A percentile compares a stretch with the other conserved stretches of the same genome.
Evolutionary conservation across 345 rosid genomes (phyloP).

Genomic region (Bruguiera gymnorhiza): DNA sequence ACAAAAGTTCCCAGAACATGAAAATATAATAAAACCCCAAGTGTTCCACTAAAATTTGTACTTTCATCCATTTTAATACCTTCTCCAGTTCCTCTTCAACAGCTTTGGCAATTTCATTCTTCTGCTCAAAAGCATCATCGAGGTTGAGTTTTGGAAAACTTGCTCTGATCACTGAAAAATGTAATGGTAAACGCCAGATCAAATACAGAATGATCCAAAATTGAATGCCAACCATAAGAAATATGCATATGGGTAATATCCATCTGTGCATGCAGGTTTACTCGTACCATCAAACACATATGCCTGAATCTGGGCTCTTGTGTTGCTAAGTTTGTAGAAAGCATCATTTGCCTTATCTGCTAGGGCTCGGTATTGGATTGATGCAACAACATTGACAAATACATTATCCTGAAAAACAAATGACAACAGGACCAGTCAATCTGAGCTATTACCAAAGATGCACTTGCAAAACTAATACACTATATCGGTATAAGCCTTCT

Average conservation of each 20-base stretch:
- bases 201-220: not conserved
- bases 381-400: conserved; percentile 21
- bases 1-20: not conserved
- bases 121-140: conserved; percentile 17
- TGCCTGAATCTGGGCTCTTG: conserved; percentile 17
- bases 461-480: no score
- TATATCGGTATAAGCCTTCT: no score
- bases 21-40: not conserved
- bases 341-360: conserved; percentile 23
- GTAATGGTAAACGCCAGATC: not conserved
- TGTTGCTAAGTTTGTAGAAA: conserved; percentile 17
- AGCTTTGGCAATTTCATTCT: conserved; percentile 17
- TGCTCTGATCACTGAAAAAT: conserved; percentile 6
- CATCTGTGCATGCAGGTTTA: not conserved
- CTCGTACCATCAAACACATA: conserved; percentile 18
- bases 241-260: not conserved
- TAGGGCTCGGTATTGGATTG: conserved; percentile 20
- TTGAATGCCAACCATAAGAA: not conserved
- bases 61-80: not conserved
- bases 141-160: conserved; percentile 17
- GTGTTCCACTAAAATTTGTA: not conserved
- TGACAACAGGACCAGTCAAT: not conserved
- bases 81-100: conserved; percentile 18
- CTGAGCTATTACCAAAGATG: not conserved
- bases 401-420: conserved; percentile 23